Conservation (phyloP, 352 stramenopile genomes). For the Phytophthora macrochlamydospora region DNA sequence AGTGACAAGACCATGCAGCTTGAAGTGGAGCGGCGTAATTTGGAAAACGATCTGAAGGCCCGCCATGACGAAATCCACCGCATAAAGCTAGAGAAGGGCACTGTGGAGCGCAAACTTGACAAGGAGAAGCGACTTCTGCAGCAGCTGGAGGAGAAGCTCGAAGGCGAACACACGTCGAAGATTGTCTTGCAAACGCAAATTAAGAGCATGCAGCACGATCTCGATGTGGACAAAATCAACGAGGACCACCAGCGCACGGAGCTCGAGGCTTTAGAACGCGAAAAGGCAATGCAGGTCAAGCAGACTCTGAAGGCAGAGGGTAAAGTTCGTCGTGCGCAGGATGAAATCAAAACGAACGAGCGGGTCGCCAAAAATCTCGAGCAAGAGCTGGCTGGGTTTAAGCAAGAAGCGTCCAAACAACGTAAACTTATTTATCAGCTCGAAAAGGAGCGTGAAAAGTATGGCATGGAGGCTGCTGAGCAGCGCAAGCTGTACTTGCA, state of each 20-base stretch:
- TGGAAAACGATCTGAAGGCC: conserved; percentile 89
- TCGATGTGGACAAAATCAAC: conserved; percentile 81
- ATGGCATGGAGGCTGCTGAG: conserved; percentile 86
- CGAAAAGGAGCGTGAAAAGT: conserved; percentile 93
- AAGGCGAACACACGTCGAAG: conserved; percentile 89
- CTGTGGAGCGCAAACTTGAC: conserved; percentile 91
- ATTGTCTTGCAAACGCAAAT: conserved; percentile 83
- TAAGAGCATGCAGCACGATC: conserved; percentile 82
- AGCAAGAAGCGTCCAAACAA: conserved; percentile 87
- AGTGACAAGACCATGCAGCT: conserved; percentile 87
- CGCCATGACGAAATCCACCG: conserved; percentile 85
- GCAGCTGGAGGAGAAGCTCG: conserved; percentile 91
- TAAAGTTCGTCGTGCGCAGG: conserved; percentile 85
- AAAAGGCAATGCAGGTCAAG: conserved; percentile 87
- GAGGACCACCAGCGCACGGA: conserved; percentile 77
- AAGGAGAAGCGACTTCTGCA: conserved; percentile 87
- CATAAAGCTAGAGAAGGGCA: conserved; percentile 87
- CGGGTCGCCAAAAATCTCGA: conserved; percentile 89
- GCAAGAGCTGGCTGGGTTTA: conserved; percentile 83
- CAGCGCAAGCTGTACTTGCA: conserved; percentile 87
- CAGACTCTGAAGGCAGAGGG: conserved; percentile 84
- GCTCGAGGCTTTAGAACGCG: conserved; percentile 85
- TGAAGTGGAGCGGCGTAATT: conserved; percentile 76
- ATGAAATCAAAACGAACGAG: conserved; percentile 93
- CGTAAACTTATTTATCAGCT: conserved; percentile 92